Conservation (phyloP, 108 stramenopile genomes). For the Fragilariopsis cylindrus region DNA sequence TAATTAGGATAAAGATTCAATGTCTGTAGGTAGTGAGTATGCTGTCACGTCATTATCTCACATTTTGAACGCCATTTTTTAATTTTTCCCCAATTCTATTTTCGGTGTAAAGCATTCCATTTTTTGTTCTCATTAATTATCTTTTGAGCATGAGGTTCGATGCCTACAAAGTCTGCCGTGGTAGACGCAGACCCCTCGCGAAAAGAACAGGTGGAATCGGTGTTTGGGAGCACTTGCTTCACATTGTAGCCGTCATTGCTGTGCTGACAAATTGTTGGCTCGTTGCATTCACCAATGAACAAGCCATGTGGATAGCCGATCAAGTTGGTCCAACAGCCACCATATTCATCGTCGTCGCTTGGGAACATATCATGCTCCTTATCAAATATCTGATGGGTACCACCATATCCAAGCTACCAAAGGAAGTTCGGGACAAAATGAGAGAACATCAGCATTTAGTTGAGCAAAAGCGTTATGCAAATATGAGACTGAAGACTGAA, state of each 20-base stretch:
- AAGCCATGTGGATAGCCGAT: conserved; percentile 53
- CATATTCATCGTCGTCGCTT: conserved; percentile 78
- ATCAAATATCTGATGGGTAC: conserved; percentile 86
- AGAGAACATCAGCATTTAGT: conserved; percentile 63
- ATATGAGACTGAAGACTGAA: conserved; percentile 49
- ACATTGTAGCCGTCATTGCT: conserved; percentile 93
- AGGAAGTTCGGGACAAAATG: conserved; percentile 66
- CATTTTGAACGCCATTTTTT: too few relatives aligned
- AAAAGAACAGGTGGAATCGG: conserved; percentile 95
- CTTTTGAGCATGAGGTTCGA: conserved; percentile 92
- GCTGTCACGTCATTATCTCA: too few relatives aligned
- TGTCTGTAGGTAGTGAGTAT: too few relatives aligned
- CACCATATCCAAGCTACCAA: conserved; percentile 63
- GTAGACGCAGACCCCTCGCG: conserved; percentile 83
- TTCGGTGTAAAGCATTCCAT: conserved; percentile 63
- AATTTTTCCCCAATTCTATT: not conserved
- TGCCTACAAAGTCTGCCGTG: conserved; percentile 95
- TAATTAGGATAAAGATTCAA: too few relatives aligned
- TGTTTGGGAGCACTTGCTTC: conserved; percentile 94
- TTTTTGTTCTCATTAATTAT: conserved; percentile 92
- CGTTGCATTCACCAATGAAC: conserved; percentile 84
- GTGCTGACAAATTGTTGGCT: conserved; percentile 95
- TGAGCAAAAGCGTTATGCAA: conserved; percentile 53
- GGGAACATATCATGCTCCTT: conserved; percentile 89
- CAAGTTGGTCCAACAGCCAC: conserved; percentile 59